A percentile compares a stretch with the other conserved stretches of the same genome.
Conservation (phyloP, 1,284 basidiomycete species). For the Entoloma clypeatum region DNA sequence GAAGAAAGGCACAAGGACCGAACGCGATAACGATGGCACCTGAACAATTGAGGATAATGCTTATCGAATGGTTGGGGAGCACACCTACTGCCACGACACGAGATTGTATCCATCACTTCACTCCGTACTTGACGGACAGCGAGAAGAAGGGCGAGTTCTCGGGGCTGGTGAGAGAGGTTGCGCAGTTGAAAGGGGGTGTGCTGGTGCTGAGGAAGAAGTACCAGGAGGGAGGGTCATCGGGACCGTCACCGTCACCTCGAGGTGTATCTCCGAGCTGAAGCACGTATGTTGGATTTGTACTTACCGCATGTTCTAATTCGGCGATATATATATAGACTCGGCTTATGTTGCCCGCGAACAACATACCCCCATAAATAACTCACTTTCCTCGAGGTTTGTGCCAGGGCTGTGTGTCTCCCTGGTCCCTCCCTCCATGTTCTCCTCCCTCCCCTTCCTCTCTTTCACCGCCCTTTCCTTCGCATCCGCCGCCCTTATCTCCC, state of each 20-base stretch:
- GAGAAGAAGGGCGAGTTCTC: conserved; percentile 71
- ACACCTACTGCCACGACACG: conserved; percentile 62
- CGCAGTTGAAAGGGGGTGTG: conserved; percentile 61
- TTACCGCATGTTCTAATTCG: no score
- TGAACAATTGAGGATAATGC: conserved; percentile 58
- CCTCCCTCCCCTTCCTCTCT: conserved; percentile 28
- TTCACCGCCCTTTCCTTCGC: conserved; percentile 33
- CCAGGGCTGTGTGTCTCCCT: neutral
- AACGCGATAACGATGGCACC: conserved; percentile 36
- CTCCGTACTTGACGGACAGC: conserved; percentile 62
- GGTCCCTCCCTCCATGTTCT: conserved; percentile 4
- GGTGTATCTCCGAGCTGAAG: no score
- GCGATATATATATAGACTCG: no score
- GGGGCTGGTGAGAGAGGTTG: conserved; percentile 71
- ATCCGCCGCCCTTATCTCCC: conserved; percentile 32
- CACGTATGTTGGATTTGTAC: no score
- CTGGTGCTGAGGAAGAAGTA: conserved; percentile 56
- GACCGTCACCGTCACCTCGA: conserved; percentile 30
- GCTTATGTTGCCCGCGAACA: no score
- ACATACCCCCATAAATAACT: no score
- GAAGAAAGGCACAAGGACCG: conserved; percentile 51
- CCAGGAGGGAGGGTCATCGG: conserved; percentile 29
- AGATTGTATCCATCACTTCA: conserved; percentile 76
- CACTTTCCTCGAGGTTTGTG: neutral
- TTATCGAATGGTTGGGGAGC: conserved; percentile 70